Conservation (phyloP, 257 asterid genomes). For the Verbascum thapsus region DNA sequence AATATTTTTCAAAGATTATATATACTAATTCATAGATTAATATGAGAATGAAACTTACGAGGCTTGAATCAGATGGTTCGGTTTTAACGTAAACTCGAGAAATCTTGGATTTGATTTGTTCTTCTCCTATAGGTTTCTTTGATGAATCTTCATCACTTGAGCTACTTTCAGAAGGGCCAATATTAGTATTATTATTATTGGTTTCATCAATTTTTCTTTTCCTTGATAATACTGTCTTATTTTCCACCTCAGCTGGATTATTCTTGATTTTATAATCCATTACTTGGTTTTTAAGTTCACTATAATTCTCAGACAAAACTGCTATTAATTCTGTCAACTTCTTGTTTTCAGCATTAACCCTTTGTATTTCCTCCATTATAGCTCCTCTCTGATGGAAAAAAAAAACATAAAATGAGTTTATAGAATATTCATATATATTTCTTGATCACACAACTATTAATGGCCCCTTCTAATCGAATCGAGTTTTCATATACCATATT, state of each 20-base stretch:
- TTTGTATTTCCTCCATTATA: slow-evolving; percentile 65
- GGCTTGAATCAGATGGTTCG: slow-evolving; percentile 72
- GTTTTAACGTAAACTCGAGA: slow-evolving; percentile 51
- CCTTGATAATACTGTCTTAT: slow-evolving; percentile 29
- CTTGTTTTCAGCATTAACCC: slow-evolving; percentile 78
- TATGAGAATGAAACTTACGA: slow-evolving; percentile 49
- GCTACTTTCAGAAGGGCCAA: slow-evolving; percentile 52
- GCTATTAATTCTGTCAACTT: slow-evolving; percentile 65
- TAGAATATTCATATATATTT: background rate
- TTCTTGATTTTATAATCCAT: slow-evolving; percentile 44
- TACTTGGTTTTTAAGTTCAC: slow-evolving; percentile 49
- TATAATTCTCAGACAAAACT: slow-evolving; percentile 64
- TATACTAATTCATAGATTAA: slow-evolving; percentile 2
- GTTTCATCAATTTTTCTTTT: slow-evolving; percentile 48
- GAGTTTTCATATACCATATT: too few species aligned
- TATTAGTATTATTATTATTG: background rate
- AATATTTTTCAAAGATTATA: background rate
- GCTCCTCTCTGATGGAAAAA: slow-evolving; percentile 47
- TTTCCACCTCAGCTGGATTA: slow-evolving; percentile 15
- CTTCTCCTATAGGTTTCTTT: slow-evolving; percentile 58
- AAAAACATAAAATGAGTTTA: background rate
- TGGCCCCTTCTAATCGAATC: too few species aligned
- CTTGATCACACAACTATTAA: background rate
- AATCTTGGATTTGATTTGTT: slow-evolving; percentile 54
- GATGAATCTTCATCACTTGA: slow-evolving; percentile 67